A percentile compares a stretch with the other conserved stretches of the same genome.
phyloP scores from a whole-genome alignment of 129 eudicot species.

The Centaurea solstitialis region DNA sequence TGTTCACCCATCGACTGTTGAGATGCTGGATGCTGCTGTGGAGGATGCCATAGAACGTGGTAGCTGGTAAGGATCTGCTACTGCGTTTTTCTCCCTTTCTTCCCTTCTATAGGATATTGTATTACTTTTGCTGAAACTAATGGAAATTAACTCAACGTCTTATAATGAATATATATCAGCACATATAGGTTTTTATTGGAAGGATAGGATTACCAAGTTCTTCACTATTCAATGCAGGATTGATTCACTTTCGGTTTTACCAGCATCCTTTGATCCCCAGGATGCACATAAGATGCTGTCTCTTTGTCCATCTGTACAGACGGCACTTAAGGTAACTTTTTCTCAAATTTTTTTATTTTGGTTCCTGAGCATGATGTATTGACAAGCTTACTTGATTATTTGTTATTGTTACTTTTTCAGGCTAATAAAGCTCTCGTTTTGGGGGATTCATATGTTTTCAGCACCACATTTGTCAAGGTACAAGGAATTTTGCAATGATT shows the following conservation, averaged over 20 bases:
- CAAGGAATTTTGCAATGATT: background rate
- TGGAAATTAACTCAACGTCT: background rate
- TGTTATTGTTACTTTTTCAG: slow-evolving; percentile 43
- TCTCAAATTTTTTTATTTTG: background rate
- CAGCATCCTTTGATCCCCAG: slow-evolving; percentile 71
- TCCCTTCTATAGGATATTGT: background rate
- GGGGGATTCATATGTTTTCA: slow-evolving; percentile 82
- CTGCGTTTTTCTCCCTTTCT: background rate
- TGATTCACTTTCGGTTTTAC: slow-evolving; percentile 88
- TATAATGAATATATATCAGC: background rate
- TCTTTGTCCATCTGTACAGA: slow-evolving; percentile 77
- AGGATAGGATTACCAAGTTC: background rate
- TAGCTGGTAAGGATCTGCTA: slow-evolving; percentile 70
- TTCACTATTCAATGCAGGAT: slow-evolving; percentile 51
- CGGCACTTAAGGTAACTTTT: slow-evolving; percentile 64
- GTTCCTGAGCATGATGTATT: slow-evolving; percentile 6
- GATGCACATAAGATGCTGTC: slow-evolving; percentile 87
- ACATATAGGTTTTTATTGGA: background rate
- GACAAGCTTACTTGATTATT: background rate
- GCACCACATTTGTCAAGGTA: slow-evolving; percentile 89
- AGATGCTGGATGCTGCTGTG: slow-evolving; percentile 88
- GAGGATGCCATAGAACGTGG: slow-evolving; percentile 91
- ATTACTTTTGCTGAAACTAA: background rate
- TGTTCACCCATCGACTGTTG: slow-evolving; percentile 85
- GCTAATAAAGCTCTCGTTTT: slow-evolving; percentile 66